Percentiles rank a stretch among this genome's conserved stretches.
Conservation (phyloP, 106 monocot genomes). For the Acorus calamus region DNA sequence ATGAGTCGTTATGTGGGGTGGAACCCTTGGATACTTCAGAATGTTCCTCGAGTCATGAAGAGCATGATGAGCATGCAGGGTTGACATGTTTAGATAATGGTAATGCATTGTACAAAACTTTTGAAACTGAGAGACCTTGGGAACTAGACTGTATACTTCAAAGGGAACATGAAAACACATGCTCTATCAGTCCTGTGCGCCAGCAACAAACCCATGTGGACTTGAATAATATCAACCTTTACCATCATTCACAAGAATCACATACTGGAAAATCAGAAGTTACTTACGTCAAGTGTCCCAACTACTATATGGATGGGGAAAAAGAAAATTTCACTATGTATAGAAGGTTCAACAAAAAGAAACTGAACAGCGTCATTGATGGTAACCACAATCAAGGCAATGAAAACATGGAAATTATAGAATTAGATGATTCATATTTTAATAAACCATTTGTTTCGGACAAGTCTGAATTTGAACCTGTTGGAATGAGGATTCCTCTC, state of each 20-base stretch:
- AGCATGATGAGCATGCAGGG: constrained; percentile 17
- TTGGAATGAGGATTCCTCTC: neutral
- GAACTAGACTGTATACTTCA: constrained; percentile 15
- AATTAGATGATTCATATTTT: constrained; percentile 10
- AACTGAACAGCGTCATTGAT: constrained; percentile 1
- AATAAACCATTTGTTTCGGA: constrained; percentile 18
- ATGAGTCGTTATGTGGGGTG: constrained; percentile 30
- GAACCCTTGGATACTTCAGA: constrained; percentile 35
- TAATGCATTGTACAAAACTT: constrained; percentile 2
- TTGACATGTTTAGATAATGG: constrained; percentile 6
- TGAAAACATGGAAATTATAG: constrained; percentile 9
- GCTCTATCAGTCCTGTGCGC: no score
- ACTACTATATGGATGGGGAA: constrained; percentile 11
- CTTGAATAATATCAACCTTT: no score
- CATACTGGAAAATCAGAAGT: no score
- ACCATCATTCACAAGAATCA: no score
- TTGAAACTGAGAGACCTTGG: constrained; percentile 3
- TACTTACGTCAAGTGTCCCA: no score
- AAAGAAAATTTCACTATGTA: no score
- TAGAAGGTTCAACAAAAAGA: constrained; percentile 4
- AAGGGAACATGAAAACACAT: no score
- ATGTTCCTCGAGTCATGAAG: constrained; percentile 40
- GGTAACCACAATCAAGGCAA: neutral
- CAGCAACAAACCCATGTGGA: no score
- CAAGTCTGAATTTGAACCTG: constrained; percentile 11